Percentiles rank a stretch among this genome's conserved stretches.
Conservation (phyloP, 257 asterid species). For the Salvia miltiorrhiza region DNA sequence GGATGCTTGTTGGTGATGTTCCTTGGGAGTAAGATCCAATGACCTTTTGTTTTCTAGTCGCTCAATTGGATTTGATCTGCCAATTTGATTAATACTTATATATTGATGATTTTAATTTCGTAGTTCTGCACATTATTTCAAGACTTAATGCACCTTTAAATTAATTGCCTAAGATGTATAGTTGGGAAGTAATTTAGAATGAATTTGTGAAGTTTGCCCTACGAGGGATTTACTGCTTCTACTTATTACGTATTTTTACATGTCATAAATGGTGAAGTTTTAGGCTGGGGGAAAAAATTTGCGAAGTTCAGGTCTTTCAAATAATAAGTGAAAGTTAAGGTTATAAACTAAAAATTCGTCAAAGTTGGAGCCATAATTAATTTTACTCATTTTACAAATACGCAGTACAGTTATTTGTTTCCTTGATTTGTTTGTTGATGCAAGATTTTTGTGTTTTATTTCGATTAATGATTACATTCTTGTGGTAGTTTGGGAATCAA, state of each 20-base stretch:
- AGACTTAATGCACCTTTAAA: neutral
- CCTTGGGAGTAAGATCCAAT: slow-evolving; percentile 66
- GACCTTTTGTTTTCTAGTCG: neutral
- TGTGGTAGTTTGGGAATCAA: no score
- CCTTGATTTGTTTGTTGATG: no score
- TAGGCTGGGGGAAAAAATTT: neutral
- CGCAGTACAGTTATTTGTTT: no score
- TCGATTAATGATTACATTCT: no score
- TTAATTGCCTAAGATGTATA: neutral
- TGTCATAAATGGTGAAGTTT: neutral
- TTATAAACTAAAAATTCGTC: no score
- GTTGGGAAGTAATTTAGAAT: neutral
- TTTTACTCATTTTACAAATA: no score
- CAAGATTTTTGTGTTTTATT: no score
- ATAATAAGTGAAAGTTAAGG: no score
- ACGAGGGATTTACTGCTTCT: neutral
- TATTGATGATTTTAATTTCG: neutral
- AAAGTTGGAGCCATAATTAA: no score
- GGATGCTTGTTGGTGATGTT: slow-evolving; percentile 85
- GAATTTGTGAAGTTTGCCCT: neutral
- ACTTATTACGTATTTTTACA: neutral
- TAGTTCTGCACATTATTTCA: slow-evolving; percentile 1
- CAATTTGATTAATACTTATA: neutral
- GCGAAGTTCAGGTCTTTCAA: no score
- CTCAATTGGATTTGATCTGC: neutral